Evolutionary conservation across 768 basidiomycete species (phyloP).

Genomic region (Grammothele lineata): DNA sequence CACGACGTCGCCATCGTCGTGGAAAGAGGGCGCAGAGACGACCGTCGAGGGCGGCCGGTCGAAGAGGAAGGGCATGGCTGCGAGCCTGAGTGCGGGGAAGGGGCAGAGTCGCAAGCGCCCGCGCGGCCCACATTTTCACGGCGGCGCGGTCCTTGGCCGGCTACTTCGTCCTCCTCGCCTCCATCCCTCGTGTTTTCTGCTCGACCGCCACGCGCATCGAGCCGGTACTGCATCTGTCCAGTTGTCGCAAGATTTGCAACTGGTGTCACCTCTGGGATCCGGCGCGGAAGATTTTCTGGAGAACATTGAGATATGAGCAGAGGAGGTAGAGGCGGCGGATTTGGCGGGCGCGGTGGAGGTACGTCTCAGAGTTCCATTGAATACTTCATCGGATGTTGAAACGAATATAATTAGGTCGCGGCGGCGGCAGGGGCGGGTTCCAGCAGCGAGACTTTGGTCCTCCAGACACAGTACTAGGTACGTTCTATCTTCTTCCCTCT

Average conservation of each 20-base stretch:
- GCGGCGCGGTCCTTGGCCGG: too few species aligned
- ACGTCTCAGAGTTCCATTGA: too few species aligned
- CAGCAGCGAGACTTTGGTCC: conserved; percentile 72
- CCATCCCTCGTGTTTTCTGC: conserved; percentile 8
- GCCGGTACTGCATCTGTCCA: too few species aligned
- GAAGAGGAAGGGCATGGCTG: conserved; percentile 20
- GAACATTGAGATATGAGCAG: conserved; percentile 43
- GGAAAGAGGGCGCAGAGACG: conserved; percentile 4
- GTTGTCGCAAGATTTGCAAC: too few species aligned
- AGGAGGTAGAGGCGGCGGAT: conserved; percentile 53
- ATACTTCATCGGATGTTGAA: too few species aligned
- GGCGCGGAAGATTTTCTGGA: too few species aligned
- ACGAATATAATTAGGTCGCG: too few species aligned
- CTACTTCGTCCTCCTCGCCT: not conserved
- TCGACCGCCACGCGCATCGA: not conserved
- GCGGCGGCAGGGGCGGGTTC: conserved; percentile 67
- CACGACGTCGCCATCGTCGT: conserved; percentile 9
- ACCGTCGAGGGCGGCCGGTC: conserved; percentile 12
- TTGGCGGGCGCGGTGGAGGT: conserved; percentile 51
- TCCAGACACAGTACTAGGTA: conserved; percentile 76
- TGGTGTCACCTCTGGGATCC: too few species aligned
- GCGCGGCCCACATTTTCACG: conserved; percentile 15
- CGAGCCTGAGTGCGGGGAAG: not conserved
- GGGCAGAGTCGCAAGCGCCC: conserved; percentile 7
- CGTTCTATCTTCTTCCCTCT: conserved; percentile 17